These are phyloP conservation scores for Vigna angularis DNA, from an alignment of 306 rosid genomes.

Conservation along the genomic window DNA sequence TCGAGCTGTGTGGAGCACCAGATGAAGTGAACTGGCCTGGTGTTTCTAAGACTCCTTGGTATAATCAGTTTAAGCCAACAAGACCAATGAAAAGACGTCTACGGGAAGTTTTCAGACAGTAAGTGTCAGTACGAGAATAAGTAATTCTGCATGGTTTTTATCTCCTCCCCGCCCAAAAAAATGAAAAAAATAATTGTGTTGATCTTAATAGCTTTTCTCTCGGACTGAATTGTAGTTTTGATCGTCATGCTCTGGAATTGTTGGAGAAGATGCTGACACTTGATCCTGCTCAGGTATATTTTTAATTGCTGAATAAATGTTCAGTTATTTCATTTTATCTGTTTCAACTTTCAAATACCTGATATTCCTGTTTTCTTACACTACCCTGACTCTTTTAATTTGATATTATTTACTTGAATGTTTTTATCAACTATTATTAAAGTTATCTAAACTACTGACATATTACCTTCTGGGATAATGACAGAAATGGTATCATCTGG, in stretches of 20 bases:
- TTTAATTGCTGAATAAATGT: slow-evolving; percentile 19
- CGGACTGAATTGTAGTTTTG: slow-evolving; percentile 56
- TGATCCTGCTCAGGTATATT: slow-evolving; percentile 71
- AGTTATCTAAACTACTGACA: slow-evolving; percentile 6
- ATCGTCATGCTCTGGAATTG: slow-evolving; percentile 72
- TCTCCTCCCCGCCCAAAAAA: neutral
- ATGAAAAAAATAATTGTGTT: neutral
- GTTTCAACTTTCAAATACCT: slow-evolving; percentile 9
- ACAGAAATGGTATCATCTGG: slow-evolving; percentile 13
- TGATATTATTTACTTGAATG: neutral
- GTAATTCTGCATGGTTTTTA: slow-evolving; percentile 1
- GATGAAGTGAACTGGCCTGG: slow-evolving; percentile 76
- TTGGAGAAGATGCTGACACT: slow-evolving; percentile 74
- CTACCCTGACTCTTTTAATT: slow-evolving; percentile 3
- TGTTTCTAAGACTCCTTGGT: slow-evolving; percentile 45
- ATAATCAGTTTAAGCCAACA: slow-evolving; percentile 73
- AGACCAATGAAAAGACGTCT: slow-evolving; percentile 72
- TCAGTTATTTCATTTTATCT: slow-evolving; percentile 5
- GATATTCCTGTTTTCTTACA: neutral
- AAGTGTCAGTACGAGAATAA: slow-evolving; percentile 7
- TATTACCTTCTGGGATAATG: neutral
- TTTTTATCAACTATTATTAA: slow-evolving; percentile 11
- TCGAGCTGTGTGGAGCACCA: slow-evolving; percentile 82
- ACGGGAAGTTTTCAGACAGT: slow-evolving; percentile 6
- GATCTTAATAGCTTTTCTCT: slow-evolving; percentile 24